These are phyloP conservation scores for Annulohypoxylon moriforme DNA, from an alignment of 495 filamentous ascomycete species.

Conservation along the genomic window DNA sequence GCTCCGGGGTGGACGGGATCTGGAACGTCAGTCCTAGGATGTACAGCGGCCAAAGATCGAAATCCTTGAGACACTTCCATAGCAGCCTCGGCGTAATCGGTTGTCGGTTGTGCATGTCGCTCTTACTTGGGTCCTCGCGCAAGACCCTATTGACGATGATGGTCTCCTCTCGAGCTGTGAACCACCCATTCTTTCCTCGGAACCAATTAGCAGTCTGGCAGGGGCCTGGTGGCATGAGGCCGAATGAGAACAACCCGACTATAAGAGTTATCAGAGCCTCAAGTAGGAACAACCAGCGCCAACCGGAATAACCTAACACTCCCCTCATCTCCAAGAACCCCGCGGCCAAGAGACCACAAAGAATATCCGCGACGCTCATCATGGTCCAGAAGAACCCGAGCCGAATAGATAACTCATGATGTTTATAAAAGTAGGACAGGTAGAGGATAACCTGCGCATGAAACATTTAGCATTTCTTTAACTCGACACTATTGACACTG, in stretches of 20 bases:
- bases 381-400: constrained; percentile 70
- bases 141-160: constrained; percentile 80
- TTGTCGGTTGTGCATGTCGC: constrained; percentile 70
- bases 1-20: constrained; percentile 67
- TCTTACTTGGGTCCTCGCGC: constrained; percentile 76
- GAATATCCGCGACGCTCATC: constrained; percentile 70
- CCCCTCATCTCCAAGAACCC: constrained; percentile 75
- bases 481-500: no score
- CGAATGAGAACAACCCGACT: constrained; percentile 71
- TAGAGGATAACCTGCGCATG: constrained; percentile 33
- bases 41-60: constrained; percentile 81
- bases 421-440: constrained; percentile 47
- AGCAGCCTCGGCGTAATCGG: constrained; percentile 69
- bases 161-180: constrained; percentile 70
- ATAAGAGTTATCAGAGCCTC: constrained; percentile 67
- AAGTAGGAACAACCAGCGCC: constrained; percentile 76
- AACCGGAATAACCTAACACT: constrained; percentile 68
- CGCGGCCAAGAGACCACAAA: constrained; percentile 75
- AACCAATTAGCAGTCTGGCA: constrained; percentile 72
- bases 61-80: constrained; percentile 72
- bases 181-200: constrained; percentile 76
- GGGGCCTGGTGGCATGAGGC: constrained; percentile 77
- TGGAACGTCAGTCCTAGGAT: constrained; percentile 70
- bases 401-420: constrained; percentile 52
- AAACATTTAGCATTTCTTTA: constrained; percentile 12